Evolutionary conservation across 1,284 basidiomycete species (phyloP).

Genomic region (Fistulina hepatica): DNA sequence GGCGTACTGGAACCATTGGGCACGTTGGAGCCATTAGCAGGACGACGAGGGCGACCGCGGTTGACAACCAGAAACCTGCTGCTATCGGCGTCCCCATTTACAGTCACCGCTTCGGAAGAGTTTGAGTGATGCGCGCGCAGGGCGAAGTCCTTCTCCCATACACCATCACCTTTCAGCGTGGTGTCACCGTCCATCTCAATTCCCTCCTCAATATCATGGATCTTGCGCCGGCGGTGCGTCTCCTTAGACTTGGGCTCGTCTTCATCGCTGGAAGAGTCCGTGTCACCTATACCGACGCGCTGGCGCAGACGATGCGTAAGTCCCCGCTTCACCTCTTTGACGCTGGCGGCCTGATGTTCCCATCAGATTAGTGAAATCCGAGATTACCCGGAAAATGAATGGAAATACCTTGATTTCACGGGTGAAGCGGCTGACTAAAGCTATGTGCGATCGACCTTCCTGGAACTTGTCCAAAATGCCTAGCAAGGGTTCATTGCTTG

Average conservation of each 20-base stretch:
- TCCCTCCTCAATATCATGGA: slow-evolving; percentile 21
- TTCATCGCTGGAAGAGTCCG: slow-evolving; percentile 34
- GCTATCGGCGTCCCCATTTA: too few relatives aligned
- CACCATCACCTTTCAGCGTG: slow-evolving; percentile 10
- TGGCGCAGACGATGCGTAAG: slow-evolving; percentile 59
- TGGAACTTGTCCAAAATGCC: slow-evolving; percentile 87
- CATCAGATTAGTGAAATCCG: too few relatives aligned
- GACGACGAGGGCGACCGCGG: too few relatives aligned
- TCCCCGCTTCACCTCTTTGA: slow-evolving; percentile 60
- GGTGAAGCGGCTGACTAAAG: slow-evolving; percentile 55
- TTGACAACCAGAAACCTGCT: too few relatives aligned
- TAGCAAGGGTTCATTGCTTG: slow-evolving; percentile 77
- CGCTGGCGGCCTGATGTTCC: slow-evolving; percentile 46
- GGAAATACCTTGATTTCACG: not conserved
- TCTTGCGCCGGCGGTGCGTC: slow-evolving; percentile 17
- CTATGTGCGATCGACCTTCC: slow-evolving; percentile 86
- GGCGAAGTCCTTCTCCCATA: slow-evolving; percentile 1
- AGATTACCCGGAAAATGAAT: slow-evolving; percentile 19
- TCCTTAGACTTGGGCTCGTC: slow-evolving; percentile 26
- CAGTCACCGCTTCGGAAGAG: too few relatives aligned
- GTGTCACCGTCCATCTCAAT: slow-evolving; percentile 23
- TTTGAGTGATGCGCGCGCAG: not conserved
- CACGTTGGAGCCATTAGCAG: too few relatives aligned
- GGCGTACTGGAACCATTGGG: too few relatives aligned
- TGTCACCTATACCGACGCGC: slow-evolving; percentile 56